Percentiles rank a stretch among this genome's conserved stretches.
Evolutionary conservation across 192 early-diverging fungal species (phyloP).

Genomic region (Irineochytrium annulatum): DNA sequence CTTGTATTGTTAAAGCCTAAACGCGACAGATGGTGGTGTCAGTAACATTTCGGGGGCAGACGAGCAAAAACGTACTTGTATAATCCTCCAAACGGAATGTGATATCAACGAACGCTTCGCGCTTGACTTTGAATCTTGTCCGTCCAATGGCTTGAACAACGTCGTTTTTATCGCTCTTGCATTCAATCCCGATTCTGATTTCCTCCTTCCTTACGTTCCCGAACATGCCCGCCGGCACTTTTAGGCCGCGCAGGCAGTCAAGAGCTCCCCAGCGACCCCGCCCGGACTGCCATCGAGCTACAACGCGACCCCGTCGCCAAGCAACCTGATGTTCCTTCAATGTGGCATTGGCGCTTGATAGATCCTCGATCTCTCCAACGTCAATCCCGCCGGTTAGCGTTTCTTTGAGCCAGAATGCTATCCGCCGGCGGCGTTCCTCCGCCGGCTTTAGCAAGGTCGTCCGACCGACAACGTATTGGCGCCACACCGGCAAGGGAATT

Average conservation of each 20-base stretch:
- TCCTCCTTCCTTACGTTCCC: conserved; percentile 59
- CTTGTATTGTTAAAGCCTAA: not conserved
- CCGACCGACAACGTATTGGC: conserved; percentile 74
- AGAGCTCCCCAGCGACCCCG: conserved; percentile 53
- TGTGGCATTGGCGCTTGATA: conserved; percentile 8
- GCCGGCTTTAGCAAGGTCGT: conserved; percentile 42
- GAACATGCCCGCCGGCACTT: conserved; percentile 51
- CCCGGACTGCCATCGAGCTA: conserved; percentile 24
- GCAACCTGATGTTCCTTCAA: not conserved
- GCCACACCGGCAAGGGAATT: conserved; percentile 69
- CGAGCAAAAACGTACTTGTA: not conserved
- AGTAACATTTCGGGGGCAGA: not conserved
- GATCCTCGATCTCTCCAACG: conserved; percentile 31
- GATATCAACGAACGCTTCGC: too few relatives aligned
- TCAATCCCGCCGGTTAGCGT: conserved; percentile 47
- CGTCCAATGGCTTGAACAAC: not conserved
- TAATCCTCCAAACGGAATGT: too few relatives aligned
- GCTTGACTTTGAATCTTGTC: not conserved
- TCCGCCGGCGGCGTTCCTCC: conserved; percentile 52
- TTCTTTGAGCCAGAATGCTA: conserved; percentile 75
- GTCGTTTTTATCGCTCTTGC: not conserved
- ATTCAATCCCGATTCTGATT: conserved; percentile 49
- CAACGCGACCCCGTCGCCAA: conserved; percentile 19
- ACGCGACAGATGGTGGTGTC: not conserved
- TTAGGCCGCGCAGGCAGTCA: conserved; percentile 45